Evolutionary conservation across 768 basidiomycete genomes (phyloP).

Genomic region (Lactarius sanguifluus): DNA sequence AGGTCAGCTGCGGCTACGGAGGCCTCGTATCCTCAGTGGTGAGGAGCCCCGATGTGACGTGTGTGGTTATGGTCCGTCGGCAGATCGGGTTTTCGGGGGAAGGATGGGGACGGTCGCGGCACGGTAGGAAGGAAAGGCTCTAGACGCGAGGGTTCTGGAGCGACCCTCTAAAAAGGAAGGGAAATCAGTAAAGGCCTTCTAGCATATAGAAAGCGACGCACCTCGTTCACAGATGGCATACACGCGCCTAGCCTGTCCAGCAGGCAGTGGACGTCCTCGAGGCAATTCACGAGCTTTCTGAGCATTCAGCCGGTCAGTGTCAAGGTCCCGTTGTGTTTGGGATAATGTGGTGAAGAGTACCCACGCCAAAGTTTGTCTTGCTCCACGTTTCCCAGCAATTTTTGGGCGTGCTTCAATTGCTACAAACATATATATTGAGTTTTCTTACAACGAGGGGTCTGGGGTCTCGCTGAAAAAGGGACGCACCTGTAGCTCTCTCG

Average conservation of each 20-base stretch:
- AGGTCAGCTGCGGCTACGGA: constrained; percentile 7
- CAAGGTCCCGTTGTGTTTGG: neutral
- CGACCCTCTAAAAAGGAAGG: constrained; percentile 39
- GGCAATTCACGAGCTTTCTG: constrained; percentile 46
- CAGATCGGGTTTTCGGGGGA: constrained; percentile 38
- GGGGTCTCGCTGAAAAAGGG: neutral
- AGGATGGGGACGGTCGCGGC: neutral
- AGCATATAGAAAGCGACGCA: constrained; percentile 32
- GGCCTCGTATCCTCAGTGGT: neutral
- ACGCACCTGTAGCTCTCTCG: neutral
- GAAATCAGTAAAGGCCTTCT: neutral
- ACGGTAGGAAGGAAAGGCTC: neutral
- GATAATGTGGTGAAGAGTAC: neutral
- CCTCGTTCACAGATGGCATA: constrained; percentile 54
- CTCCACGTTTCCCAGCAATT: constrained; percentile 16
- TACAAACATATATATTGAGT: neutral
- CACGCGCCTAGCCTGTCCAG: constrained; percentile 57
- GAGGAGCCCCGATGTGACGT: constrained; percentile 27
- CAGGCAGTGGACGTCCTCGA: constrained; percentile 46
- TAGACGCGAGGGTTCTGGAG: constrained; percentile 35
- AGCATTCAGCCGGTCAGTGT: constrained; percentile 31
- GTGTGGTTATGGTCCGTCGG: constrained; percentile 19
- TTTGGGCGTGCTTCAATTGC: constrained; percentile 26
- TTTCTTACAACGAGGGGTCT: neutral
- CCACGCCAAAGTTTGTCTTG: constrained; percentile 16